Evolutionary conservation across 2,329 filamentous ascomycete species (phyloP).

Genomic region (Penicillium janthinellum): DNA sequence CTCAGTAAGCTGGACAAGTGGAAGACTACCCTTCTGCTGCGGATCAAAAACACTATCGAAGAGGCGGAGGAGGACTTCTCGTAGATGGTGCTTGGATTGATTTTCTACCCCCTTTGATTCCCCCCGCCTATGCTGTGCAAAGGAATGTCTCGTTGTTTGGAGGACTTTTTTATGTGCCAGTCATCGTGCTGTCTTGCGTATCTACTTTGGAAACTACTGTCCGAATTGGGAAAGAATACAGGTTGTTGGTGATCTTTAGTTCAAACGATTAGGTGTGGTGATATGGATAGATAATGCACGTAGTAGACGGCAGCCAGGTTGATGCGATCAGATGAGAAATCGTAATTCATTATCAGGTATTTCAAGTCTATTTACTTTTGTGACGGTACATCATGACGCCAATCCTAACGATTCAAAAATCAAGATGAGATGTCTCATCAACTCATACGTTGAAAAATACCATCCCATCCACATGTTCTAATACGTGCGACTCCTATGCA

Average conservation of each 20-base stretch:
- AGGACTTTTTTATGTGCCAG: slow-evolving; percentile 1
- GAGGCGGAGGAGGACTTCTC: slow-evolving; percentile 69
- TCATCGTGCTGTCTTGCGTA: slow-evolving; percentile 2
- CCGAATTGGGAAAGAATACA: slow-evolving; percentile 4
- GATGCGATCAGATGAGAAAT: slow-evolving; percentile 15
- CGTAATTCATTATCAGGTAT: slow-evolving; percentile 35
- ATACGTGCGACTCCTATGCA: slow-evolving; percentile 17
- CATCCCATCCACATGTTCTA: slow-evolving; percentile 20
- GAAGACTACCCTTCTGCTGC: slow-evolving; percentile 85
- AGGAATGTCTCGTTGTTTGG: slow-evolving; percentile 17
- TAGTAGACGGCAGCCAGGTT: too few relatives aligned
- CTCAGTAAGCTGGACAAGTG: slow-evolving; percentile 93
- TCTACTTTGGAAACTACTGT: neutral
- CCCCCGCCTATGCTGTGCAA: slow-evolving; percentile 23
- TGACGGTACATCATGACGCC: slow-evolving; percentile 19
- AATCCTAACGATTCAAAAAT: slow-evolving; percentile 5
- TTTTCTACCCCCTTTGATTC: slow-evolving; percentile 25
- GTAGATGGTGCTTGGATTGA: slow-evolving; percentile 39
- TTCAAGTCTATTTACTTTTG: slow-evolving; percentile 35
- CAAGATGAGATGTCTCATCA: slow-evolving; percentile 11
- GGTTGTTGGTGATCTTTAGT: neutral
- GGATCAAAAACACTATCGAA: slow-evolving; percentile 82
- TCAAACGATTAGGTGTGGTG: too few relatives aligned
- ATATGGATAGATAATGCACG: too few relatives aligned
- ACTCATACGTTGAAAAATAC: neutral